Conservation (phyloP, 306 rosid genomes). For the Lathyrus tuberosus region DNA sequence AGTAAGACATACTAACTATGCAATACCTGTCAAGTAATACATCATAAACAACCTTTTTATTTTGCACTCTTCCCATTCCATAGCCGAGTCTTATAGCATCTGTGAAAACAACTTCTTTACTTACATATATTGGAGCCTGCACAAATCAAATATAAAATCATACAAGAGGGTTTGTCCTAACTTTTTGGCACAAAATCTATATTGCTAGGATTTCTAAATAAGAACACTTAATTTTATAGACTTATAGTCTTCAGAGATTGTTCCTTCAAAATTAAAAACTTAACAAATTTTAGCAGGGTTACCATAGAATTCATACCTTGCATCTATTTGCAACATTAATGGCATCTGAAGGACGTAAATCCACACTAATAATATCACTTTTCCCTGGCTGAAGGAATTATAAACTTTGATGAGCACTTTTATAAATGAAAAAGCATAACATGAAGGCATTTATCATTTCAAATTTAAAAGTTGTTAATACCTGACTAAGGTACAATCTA, state of each 20-base stretch:
- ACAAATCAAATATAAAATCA: slow-evolving; percentile 43
- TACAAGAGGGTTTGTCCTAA: slow-evolving; percentile 29
- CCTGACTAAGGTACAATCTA: slow-evolving; percentile 82
- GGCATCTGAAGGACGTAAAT: slow-evolving; percentile 96
- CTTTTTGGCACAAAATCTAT: slow-evolving; percentile 10
- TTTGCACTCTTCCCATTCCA: slow-evolving; percentile 70
- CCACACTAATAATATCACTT: slow-evolving; percentile 68
- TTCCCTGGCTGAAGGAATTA: slow-evolving; percentile 78
- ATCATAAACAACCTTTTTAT: slow-evolving; percentile 65
- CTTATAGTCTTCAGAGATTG: slow-evolving; percentile 14
- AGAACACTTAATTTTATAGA: slow-evolving; percentile 29
- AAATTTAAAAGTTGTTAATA: slow-evolving; percentile 38
- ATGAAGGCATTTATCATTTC: slow-evolving; percentile 15
- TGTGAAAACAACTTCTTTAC: slow-evolving; percentile 72
- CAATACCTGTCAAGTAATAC: slow-evolving; percentile 90
- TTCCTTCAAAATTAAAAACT: slow-evolving; percentile 28
- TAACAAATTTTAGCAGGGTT: slow-evolving; percentile 14
- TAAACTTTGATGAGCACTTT: slow-evolving; percentile 36
- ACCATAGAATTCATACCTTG: slow-evolving; percentile 58
- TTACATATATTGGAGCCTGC: slow-evolving; percentile 97
- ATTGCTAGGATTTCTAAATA: slow-evolving; percentile 15
- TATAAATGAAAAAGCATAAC: slow-evolving; percentile 21
- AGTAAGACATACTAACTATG: slow-evolving; percentile 36
- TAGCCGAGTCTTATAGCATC: slow-evolving; percentile 81
- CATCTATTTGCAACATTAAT: slow-evolving; percentile 85